phyloP scores from a whole-genome alignment of 495 filamentous ascomycete species.

The Chaetomium tenue region DNA sequence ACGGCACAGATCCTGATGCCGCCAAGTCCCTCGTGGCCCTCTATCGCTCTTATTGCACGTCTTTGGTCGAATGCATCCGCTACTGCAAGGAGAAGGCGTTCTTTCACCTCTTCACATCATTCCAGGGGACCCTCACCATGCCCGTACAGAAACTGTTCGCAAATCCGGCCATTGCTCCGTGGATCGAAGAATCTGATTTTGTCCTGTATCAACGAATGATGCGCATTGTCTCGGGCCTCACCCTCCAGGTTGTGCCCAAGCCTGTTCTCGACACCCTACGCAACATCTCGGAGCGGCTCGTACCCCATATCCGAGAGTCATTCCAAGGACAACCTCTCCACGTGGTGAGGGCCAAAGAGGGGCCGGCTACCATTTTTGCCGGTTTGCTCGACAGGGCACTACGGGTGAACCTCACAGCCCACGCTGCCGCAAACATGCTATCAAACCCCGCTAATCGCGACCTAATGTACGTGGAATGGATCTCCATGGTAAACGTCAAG shows the following conservation, averaged over 20 bases:
- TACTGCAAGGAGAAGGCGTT: conserved; percentile 94
- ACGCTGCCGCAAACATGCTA: conserved; percentile 76
- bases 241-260: conserved; percentile 83
- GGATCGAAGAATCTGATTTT: conserved; percentile 95
- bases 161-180: conserved; percentile 75
- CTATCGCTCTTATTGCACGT: conserved; percentile 92
- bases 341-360: conserved; percentile 78
- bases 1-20: conserved; percentile 74
- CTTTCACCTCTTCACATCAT: conserved; percentile 90
- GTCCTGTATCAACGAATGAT: conserved; percentile 96
- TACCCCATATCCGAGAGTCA: conserved; percentile 70
- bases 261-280: conserved; percentile 78
- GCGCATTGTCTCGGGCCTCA: conserved; percentile 77
- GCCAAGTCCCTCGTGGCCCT: conserved; percentile 78
- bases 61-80: conserved; percentile 88
- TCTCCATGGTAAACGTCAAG: conserved; percentile 69
- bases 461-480: conserved; percentile 94
- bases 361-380: conserved; percentile 86
- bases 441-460: conserved; percentile 69
- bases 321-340: conserved; percentile 80
- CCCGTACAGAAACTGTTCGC: conserved; percentile 94
- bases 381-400: conserved; percentile 79
- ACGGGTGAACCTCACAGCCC: conserved; percentile 86
- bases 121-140: conserved; percentile 92
- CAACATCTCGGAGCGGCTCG: conserved; percentile 76